phyloP scores from a whole-genome alignment of 2,329 filamentous ascomycete genomes.

The Parascedosporium putredinis region DNA sequence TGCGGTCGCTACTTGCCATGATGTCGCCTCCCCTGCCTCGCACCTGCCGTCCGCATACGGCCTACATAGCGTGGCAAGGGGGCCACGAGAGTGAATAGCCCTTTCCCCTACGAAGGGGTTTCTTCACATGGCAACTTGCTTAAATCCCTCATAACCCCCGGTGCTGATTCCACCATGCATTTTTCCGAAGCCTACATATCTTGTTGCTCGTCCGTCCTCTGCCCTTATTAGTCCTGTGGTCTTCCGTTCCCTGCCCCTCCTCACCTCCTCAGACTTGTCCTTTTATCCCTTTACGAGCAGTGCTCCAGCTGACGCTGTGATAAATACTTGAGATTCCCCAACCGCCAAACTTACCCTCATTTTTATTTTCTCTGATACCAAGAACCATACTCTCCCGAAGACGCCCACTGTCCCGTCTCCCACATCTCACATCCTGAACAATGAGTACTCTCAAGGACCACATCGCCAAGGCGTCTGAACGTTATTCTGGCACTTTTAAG shows the following conservation, averaged over 20 bases:
- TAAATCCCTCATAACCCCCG: slow-evolving; percentile 1
- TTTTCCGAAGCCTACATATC: too few relatives aligned
- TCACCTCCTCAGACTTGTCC: too few relatives aligned
- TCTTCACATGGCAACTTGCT: too few relatives aligned
- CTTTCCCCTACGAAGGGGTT: neutral
- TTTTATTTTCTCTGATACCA: too few relatives aligned
- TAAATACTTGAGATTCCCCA: neutral
- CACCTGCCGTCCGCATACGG: neutral
- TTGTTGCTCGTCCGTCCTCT: too few relatives aligned
- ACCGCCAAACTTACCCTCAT: too few relatives aligned
- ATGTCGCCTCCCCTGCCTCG: neutral
- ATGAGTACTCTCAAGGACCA: neutral
- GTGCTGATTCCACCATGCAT: too few relatives aligned
- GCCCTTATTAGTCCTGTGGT: neutral
- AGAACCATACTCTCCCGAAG: neutral
- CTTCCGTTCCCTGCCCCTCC: neutral
- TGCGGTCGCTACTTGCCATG: neutral
- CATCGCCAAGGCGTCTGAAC: neutral
- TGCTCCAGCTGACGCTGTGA: neutral
- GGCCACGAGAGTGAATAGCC: neutral
- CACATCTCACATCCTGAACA: neutral
- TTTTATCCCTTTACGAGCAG: neutral
- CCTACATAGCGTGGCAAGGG: neutral
- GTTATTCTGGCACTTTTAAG: slow-evolving; percentile 32
- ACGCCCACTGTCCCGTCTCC: neutral